These are phyloP conservation scores for Zasmidium citrigriseum DNA, from an alignment of 2,329 filamentous ascomycete species.

Conservation along the genomic window DNA sequence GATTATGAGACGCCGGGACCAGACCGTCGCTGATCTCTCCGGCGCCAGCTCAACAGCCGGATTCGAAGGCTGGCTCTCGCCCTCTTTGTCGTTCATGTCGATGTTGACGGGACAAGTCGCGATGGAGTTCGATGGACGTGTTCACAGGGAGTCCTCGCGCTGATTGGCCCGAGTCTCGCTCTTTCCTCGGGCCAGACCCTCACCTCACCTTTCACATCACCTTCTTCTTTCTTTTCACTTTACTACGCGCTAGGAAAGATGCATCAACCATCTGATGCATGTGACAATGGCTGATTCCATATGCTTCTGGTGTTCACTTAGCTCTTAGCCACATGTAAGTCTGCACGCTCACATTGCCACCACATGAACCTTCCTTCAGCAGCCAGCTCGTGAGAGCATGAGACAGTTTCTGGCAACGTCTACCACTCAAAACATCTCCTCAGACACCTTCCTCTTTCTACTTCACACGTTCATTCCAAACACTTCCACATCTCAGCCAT, in stretches of 20 bases:
- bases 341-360: neutral
- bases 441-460: neutral
- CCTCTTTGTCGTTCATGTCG: conserved; percentile 8
- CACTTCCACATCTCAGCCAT: neutral
- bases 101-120: conserved; percentile 4
- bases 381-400: neutral
- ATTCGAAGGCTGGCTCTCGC: neutral
- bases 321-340: neutral
- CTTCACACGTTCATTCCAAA: neutral
- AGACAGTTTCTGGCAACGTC: neutral
- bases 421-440: neutral
- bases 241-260: neutral
- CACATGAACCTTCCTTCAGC: neutral
- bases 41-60: conserved; percentile 54
- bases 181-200: conserved; percentile 3
- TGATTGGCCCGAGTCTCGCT: no score
- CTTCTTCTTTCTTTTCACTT: neutral
- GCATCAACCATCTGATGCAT: no score
- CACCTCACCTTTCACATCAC: neutral
- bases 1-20: conserved; percentile 73
- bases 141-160: conserved; percentile 11
- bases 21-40: conserved; percentile 69
- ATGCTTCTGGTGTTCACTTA: no score
- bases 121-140: conserved; percentile 5
- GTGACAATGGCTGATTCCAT: no score